Evolutionary conservation across 2,329 filamentous ascomycete species (phyloP).

Genomic region (Arthrobotrys megalospora): DNA sequence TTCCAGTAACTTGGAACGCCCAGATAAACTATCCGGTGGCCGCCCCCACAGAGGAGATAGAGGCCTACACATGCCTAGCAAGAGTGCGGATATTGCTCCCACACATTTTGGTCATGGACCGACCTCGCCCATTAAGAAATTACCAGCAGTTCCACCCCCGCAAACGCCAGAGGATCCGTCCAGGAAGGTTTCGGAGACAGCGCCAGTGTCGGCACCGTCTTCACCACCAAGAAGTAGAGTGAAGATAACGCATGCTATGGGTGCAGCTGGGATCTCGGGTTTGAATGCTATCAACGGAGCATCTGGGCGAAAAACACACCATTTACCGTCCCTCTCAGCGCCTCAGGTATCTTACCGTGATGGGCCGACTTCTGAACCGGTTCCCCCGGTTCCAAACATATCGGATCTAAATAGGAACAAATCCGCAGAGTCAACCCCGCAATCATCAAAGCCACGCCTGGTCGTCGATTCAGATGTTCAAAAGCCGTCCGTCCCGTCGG

Average conservation of each 20-base stretch:
- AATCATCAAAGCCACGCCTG: constrained; percentile 41
- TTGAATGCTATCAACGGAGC: constrained; percentile 43
- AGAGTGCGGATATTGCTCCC: constrained; percentile 39
- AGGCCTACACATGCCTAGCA: constrained; percentile 53
- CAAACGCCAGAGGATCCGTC: constrained; percentile 54
- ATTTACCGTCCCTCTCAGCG: constrained; percentile 47
- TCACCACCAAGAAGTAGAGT: constrained; percentile 49
- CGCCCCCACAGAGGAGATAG: constrained; percentile 43
- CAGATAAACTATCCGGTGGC: constrained; percentile 30
- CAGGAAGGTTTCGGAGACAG: constrained; percentile 28
- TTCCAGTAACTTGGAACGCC: constrained; percentile 19
- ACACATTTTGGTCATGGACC: constrained; percentile 40
- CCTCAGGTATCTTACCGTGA: constrained; percentile 57
- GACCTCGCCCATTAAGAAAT: constrained; percentile 47
- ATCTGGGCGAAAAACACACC: constrained; percentile 50
- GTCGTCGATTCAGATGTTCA: constrained; percentile 37
- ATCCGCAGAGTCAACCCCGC: constrained; percentile 50
- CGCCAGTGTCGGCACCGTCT: constrained; percentile 53
- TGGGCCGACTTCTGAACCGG: constrained; percentile 47
- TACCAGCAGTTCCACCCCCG: constrained; percentile 44
- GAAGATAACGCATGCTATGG: constrained; percentile 56
- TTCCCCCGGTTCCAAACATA: constrained; percentile 52
- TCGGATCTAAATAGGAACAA: constrained; percentile 40
- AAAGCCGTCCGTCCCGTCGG: constrained; percentile 48
- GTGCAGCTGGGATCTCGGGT: constrained; percentile 51